Base-by-base conservation (phyloP, 768 basidiomycete genomes). In the Tylopilus plumbeoviolaceoides region DNA sequence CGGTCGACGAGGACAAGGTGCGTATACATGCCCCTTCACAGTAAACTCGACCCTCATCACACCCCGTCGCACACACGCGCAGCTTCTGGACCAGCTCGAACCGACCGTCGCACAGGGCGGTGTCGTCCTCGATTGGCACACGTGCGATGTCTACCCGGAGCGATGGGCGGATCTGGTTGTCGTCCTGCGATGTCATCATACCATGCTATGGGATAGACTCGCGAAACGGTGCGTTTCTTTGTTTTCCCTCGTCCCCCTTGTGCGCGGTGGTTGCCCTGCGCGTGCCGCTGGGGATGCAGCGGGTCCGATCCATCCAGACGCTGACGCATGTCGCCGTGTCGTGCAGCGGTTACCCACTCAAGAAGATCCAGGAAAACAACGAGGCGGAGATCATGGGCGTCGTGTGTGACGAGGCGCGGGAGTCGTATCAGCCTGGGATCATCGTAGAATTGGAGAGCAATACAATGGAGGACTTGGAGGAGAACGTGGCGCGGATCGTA, bases 341-440 rank as follows among this genome's bases (percentile, higher is more conserved):
- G 40, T 51, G 3, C 68, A 98, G 95, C 55, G 80, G 81, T 9
- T 98, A 98, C 66, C 74, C 89, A 1, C 69, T 94, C 45, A 91
- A 91, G 68, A 99, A 99, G 72, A 91, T 99, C 5, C 89, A 95
- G 67, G 97, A 99, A 72, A 99, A 99, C 70, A 95, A 98, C 69
- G 89, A 95, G 63, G 94, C 95, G 12, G 97, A 99, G 73, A 98
- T 99, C 64, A 97, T 98, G 94, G 78, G 90, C 63, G 84, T 94
- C 47, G 85, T 97, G 35, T 73, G 89, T 11, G 87, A 91, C 30
- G 97, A 99, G 68, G 95, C 95, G 4, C 78, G 83, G 41, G 83
- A 84, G 36, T 90, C 92, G 0, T 99, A 98, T 68, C 79, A 86
- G 0, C 63, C 78, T n/a, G 86, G 4, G 28, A 30, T 30, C 28